Conservation (phyloP, 2,329 filamentous ascomycete genomes). For the Diplodia corticola region DNA sequence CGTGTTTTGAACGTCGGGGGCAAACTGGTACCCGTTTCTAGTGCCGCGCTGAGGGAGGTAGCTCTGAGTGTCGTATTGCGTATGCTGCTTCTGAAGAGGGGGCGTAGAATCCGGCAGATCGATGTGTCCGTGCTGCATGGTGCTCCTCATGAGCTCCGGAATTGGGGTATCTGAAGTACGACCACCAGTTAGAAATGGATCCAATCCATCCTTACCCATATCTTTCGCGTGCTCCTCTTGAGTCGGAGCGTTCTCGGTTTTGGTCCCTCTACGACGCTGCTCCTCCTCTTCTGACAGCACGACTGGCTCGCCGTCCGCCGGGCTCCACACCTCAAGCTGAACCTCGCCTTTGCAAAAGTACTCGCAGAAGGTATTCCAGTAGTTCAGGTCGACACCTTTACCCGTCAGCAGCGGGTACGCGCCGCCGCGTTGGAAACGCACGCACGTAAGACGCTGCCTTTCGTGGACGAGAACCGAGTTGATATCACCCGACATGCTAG, state of each 20-base stretch:
- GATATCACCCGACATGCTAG: neutral
- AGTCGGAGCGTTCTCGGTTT: neutral
- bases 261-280: neutral
- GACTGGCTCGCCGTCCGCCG: neutral
- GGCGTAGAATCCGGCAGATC: neutral
- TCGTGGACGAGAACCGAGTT: neutral
- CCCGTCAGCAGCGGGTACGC: neutral
- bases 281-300: neutral
- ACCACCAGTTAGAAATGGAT: neutral
- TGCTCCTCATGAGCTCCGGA: neutral
- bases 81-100: neutral
- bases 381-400: neutral
- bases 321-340: neutral
- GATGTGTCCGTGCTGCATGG: neutral
- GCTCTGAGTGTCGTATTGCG: neutral
- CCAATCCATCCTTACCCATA: neutral
- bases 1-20: neutral
- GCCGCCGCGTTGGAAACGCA: slow-evolving; percentile 4
- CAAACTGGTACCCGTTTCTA: neutral
- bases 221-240: neutral
- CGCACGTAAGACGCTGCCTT: neutral
- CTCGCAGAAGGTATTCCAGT: neutral
- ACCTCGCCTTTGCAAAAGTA: neutral
- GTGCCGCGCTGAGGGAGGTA: neutral
- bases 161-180: neutral